phyloP scores from a whole-genome alignment of 306 rosid species.

The Quercus alba region DNA sequence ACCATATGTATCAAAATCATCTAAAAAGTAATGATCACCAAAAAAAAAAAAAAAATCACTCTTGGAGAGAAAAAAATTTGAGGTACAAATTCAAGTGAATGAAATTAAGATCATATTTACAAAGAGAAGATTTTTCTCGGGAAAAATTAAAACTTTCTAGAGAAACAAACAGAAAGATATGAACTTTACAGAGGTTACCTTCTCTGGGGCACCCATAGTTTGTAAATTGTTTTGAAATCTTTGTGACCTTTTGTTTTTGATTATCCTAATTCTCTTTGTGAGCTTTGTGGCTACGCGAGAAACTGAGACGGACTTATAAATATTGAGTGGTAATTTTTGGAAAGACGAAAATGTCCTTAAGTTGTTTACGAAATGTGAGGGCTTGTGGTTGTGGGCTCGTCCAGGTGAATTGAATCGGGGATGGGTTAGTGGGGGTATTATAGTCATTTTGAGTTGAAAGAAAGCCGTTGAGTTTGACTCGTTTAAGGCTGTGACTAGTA shows the following conservation, averaged over 20 bases:
- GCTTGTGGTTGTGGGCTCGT: background rate
- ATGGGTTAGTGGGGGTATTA: background rate
- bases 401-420: conserved; percentile 17
- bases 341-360: conserved; percentile 13
- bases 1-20: no score
- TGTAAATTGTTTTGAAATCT: background rate
- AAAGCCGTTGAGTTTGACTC: no score
- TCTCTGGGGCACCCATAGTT: conserved; percentile 29
- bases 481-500: no score
- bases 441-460: background rate
- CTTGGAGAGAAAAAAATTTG: no score
- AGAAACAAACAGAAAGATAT: conserved; percentile 16
- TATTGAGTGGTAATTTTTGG: rapidly evolving
- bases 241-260: background rate
- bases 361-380: background rate
- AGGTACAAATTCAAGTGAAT: background rate
- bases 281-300: conserved; percentile 13
- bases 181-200: conserved; percentile 13
- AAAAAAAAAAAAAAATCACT: no score
- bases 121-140: background rate
- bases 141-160: background rate
- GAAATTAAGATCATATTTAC: background rate
- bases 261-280: no score
- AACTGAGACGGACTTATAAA: background rate
- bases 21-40: no score